These are phyloP conservation scores for Mrakia gelida DNA, from an alignment of 768 basidiomycete genomes.

Conservation along the genomic window DNA sequence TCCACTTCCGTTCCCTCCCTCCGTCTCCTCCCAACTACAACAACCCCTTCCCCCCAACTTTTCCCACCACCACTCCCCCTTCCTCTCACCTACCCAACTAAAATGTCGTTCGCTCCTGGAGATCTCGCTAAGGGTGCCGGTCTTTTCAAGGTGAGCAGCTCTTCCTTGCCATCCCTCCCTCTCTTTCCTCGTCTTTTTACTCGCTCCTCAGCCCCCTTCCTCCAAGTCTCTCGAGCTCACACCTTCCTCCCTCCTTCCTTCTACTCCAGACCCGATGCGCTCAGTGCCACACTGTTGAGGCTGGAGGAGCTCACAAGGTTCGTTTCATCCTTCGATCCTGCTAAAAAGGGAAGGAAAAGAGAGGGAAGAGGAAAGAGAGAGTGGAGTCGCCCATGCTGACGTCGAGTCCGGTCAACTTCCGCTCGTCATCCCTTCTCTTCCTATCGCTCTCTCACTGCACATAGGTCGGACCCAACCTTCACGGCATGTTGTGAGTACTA, in stretches of 20 bases:
- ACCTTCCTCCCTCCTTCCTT: neutral
- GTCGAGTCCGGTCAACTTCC: neutral
- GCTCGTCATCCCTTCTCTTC: neutral
- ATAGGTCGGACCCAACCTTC: slow-evolving; percentile 84
- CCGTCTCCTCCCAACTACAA: neutral
- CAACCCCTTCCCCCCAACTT: neutral
- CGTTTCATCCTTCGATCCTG: neutral
- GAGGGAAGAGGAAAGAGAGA: neutral
- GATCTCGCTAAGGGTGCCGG: slow-evolving; percentile 31
- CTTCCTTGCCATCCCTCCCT: neutral
- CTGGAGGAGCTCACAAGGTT: slow-evolving; percentile 33
- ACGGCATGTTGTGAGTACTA: slow-evolving; percentile 59
- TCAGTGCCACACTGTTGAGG: slow-evolving; percentile 33
- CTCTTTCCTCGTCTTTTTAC: neutral
- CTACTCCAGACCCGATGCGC: slow-evolving; percentile 28
- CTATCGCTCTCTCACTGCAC: slow-evolving; percentile 25
- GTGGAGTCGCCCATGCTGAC: neutral
- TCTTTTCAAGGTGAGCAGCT: slow-evolving; percentile 29
- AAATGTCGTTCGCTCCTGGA: slow-evolving; percentile 25
- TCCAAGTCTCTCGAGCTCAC: neutral
- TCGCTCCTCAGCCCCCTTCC: neutral
- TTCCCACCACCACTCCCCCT: neutral
- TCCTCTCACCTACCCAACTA: neutral
- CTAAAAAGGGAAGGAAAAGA: neutral
- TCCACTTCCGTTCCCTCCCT: neutral